phyloP scores from a whole-genome alignment of 2,329 filamentous ascomycete species.

The Thelonectria olida region DNA sequence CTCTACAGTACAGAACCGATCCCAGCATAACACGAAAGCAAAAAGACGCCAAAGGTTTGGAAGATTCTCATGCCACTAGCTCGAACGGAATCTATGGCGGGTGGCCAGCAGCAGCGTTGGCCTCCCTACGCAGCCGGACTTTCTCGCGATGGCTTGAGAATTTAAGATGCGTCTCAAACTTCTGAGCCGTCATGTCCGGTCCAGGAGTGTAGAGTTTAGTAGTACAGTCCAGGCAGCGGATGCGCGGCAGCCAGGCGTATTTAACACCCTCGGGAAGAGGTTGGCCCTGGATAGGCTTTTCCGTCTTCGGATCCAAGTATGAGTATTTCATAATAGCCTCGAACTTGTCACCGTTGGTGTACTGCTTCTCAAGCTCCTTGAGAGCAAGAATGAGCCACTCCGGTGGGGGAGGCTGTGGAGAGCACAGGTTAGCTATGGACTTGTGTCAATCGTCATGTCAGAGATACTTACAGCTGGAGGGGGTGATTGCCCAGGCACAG shows the following conservation, averaged over 20 bases:
- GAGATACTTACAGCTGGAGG: conserved; percentile 67
- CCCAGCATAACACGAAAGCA: not conserved
- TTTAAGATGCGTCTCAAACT: conserved; percentile 92
- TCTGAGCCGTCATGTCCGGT: conserved; percentile 83
- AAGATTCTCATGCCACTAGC: not conserved
- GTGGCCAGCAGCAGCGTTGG: conserved; percentile 29
- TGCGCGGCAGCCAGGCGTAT: conserved; percentile 87
- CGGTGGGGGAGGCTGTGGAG: conserved; percentile 79
- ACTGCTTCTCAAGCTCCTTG: conserved; percentile 72
- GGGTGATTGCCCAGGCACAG: conserved; percentile 62
- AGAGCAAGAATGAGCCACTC: conserved; percentile 83
- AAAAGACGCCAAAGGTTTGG: not conserved
- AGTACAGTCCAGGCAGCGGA: conserved; percentile 90
- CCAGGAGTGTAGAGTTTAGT: conserved; percentile 94
- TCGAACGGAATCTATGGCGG: conserved; percentile 8
- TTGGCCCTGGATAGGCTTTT: conserved; percentile 67
- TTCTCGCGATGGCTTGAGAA: conserved; percentile 82
- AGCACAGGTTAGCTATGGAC: conserved; percentile 24
- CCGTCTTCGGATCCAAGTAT: conserved; percentile 77
- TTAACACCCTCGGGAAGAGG: conserved; percentile 71
- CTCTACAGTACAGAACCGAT: conserved; percentile 15
- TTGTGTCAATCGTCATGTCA: not conserved
- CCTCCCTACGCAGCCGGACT: conserved; percentile 55
- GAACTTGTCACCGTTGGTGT: conserved; percentile 81
- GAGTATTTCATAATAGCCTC: conserved; percentile 92